Conservation (phyloP, 2,329 filamentous ascomycete genomes). For the Escovopsis sp. region DNA sequence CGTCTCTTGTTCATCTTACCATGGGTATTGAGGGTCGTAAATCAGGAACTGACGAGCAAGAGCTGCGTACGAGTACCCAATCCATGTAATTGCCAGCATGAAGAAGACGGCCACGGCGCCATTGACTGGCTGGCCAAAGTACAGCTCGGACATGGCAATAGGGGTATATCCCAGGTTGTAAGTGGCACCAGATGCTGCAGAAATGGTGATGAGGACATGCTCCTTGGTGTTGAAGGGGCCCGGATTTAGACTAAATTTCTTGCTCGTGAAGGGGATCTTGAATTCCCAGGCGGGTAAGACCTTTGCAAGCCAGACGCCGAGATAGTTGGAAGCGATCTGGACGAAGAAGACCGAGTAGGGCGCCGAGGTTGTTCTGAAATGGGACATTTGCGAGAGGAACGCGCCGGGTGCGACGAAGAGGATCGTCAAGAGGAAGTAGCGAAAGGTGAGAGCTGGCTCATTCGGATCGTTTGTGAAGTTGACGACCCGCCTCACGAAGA, state of each 20-base stretch:
- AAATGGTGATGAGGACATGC: constrained; percentile 41
- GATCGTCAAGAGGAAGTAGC: constrained; percentile 40
- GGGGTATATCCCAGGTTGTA: constrained; percentile 36
- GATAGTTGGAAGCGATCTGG: constrained; percentile 41
- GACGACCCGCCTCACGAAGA: constrained; percentile 36
- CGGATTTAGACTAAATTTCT: constrained; percentile 38
- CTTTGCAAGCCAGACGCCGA: constrained; percentile 36
- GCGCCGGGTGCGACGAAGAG: constrained; percentile 43
- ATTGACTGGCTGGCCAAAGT: constrained; percentile 37
- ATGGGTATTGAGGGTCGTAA: constrained; percentile 34
- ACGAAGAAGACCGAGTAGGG: constrained; percentile 49
- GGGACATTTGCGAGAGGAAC: constrained; percentile 40
- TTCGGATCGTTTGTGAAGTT: constrained; percentile 41
- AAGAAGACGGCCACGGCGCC: constrained; percentile 42
- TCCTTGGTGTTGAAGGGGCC: constrained; percentile 44
- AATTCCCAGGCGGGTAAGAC: constrained; percentile 33
- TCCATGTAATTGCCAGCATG: constrained; percentile 43
- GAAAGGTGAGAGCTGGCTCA: constrained; percentile 42
- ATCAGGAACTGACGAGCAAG: constrained; percentile 41
- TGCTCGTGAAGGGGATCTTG: constrained; percentile 30
- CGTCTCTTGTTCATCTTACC: constrained; percentile 2
- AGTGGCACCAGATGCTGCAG: constrained; percentile 36
- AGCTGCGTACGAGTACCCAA: constrained; percentile 43
- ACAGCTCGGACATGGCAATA: constrained; percentile 40
- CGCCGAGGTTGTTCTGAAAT: constrained; percentile 41